A percentile compares a stretch with the other conserved stretches of the same genome.
Evolutionary conservation across 352 stramenopile genomes (phyloP).

Genomic region (Globisporangium polare): DNA sequence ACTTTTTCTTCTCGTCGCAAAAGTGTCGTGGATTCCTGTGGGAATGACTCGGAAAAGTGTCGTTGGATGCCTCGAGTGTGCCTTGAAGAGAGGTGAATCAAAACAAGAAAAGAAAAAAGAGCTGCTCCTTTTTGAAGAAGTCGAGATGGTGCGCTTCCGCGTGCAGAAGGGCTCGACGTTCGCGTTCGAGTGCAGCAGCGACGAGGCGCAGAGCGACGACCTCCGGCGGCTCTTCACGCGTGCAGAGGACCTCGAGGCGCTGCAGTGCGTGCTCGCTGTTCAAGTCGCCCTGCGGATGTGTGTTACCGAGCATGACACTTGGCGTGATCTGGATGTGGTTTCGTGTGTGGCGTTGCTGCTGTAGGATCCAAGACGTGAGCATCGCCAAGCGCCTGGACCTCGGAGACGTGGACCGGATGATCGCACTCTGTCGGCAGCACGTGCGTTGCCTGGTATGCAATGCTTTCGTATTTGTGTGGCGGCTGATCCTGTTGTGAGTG

Average conservation of each 20-base stretch:
- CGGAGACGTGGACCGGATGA: slow-evolving; percentile 51
- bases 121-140: background rate
- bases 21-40: too few species aligned
- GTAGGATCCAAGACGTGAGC: slow-evolving; percentile 37
- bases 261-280: slow-evolving; percentile 31
- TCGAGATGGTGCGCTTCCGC: slow-evolving; percentile 33
- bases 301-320: background rate
- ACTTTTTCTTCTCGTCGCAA: too few species aligned
- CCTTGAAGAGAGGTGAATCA: background rate
- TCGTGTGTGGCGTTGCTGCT: background rate
- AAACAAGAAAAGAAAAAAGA: background rate
- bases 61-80: too few species aligned
- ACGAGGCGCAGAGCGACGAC: slow-evolving; percentile 7
- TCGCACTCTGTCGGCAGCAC: slow-evolving; percentile 43
- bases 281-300: background rate
- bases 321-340: background rate
- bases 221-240: slow-evolving; percentile 21
- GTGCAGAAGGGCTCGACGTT: slow-evolving; percentile 69
- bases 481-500: background rate
- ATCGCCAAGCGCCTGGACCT: slow-evolving; percentile 62
- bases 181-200: slow-evolving; percentile 55
- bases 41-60: too few species aligned
- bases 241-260: slow-evolving; percentile 33
- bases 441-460: slow-evolving; percentile 19
- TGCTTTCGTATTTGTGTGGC: background rate